A percentile compares a stretch with the other conserved stretches of the same genome.
Evolutionary conservation across 2,329 filamentous ascomycete genomes (phyloP).

Genomic region (Coniochaeta prunicola): DNA sequence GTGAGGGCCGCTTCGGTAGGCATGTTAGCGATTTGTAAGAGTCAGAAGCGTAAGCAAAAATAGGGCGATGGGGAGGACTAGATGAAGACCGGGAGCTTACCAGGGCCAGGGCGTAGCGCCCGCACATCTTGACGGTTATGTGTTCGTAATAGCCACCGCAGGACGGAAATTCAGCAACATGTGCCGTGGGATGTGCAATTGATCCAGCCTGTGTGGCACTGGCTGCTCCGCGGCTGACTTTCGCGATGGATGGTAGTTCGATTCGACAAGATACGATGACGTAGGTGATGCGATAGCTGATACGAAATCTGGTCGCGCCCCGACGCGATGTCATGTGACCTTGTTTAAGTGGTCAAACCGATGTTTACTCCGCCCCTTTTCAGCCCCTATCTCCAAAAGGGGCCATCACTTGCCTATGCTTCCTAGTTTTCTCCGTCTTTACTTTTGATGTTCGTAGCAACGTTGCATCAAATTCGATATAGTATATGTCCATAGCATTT

Average conservation of each 20-base stretch:
- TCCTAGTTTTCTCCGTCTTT: too few species aligned
- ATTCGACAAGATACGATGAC: neutral
- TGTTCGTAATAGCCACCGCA: neutral
- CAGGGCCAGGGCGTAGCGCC: slow-evolving; percentile 21
- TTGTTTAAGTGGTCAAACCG: neutral
- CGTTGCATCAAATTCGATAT: too few species aligned
- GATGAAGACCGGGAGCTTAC: slow-evolving; percentile 11
- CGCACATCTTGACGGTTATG: slow-evolving; percentile 7
- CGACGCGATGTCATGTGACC: neutral
- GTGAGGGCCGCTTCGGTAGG: slow-evolving; percentile 58
- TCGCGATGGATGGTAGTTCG: neutral
- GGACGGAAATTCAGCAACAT: neutral
- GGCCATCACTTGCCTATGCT: too few species aligned
- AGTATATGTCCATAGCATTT: too few species aligned
- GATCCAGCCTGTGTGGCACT: neutral
- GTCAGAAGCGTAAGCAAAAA: too few species aligned
- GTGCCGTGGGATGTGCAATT: neutral
- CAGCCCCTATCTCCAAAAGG: too few species aligned
- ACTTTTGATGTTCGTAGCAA: too few species aligned
- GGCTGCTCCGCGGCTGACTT: neutral
- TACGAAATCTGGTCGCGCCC: neutral
- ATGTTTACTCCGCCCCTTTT: neutral
- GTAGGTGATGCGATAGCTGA: neutral
- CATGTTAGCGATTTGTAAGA: neutral
- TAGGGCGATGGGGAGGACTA: neutral